phyloP scores from a whole-genome alignment of 2,329 filamentous ascomycete species.

The Claviceps citrina region DNA sequence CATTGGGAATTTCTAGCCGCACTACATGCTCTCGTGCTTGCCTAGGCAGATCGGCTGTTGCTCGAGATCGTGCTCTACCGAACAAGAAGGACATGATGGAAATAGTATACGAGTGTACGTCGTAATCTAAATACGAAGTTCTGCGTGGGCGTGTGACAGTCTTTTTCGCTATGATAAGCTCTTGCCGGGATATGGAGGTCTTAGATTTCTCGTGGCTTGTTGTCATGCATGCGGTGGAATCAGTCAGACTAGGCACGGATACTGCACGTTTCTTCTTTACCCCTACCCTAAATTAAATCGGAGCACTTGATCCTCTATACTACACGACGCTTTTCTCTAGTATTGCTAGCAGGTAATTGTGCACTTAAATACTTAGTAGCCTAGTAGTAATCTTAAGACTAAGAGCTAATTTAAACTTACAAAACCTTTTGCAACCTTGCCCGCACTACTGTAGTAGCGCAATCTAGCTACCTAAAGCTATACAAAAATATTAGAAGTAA shows the following conservation, averaged over 20 bases:
- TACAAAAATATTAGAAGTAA: too few relatives aligned
- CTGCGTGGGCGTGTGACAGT: background rate
- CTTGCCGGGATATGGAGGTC: background rate
- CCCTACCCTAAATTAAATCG: too few relatives aligned
- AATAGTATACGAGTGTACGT: background rate
- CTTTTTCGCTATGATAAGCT: background rate
- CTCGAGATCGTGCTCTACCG: slow-evolving; percentile 34
- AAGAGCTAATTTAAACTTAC: too few relatives aligned
- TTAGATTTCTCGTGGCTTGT: background rate
- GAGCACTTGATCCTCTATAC: too few relatives aligned
- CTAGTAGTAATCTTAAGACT: too few relatives aligned
- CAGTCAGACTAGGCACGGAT: background rate
- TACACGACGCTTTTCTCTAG: too few relatives aligned
- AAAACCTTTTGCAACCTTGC: too few relatives aligned
- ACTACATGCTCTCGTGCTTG: slow-evolving; percentile 40
- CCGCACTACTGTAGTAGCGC: too few relatives aligned
- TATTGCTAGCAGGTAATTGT: too few relatives aligned
- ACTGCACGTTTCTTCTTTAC: too few relatives aligned
- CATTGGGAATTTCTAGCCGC: slow-evolving; percentile 35
- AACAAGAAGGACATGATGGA: slow-evolving; percentile 39
- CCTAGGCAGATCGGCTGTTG: slow-evolving; percentile 37
- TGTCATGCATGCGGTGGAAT: background rate
- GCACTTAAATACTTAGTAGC: too few relatives aligned
- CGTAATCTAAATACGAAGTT: background rate
- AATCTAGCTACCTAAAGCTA: too few relatives aligned